Conservation (phyloP, 768 basidiomycete species). For the Lactifluus pinguis region DNA sequence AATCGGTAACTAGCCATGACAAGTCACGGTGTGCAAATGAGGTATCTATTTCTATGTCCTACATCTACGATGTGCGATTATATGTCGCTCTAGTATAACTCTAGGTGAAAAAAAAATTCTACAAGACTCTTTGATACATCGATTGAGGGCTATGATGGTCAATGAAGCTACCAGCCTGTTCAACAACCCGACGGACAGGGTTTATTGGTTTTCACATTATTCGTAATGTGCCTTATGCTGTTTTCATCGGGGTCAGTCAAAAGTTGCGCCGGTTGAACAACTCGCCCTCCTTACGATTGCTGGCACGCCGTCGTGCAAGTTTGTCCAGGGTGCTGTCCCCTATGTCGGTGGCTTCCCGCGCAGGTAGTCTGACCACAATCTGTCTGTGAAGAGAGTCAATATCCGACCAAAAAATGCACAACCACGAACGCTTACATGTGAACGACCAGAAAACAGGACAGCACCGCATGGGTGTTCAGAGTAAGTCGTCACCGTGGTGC, state of each 20-base stretch:
- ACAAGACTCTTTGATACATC: no score
- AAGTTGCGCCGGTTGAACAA: not conserved
- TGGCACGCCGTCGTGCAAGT: slow-evolving; percentile 9
- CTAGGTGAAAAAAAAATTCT: no score
- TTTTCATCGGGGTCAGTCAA: not conserved
- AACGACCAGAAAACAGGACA: slow-evolving; percentile 6
- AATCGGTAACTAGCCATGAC: no score
- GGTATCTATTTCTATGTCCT: no score
- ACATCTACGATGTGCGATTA: no score
- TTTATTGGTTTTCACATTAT: slow-evolving; percentile 4
- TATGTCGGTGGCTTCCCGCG: slow-evolving; percentile 7
- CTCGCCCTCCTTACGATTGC: slow-evolving; percentile 1
- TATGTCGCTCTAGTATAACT: no score
- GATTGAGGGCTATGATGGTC: no score
- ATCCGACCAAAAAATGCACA: not conserved
- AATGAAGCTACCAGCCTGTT: not conserved
- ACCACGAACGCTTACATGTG: not conserved
- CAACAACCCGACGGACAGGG: slow-evolving; percentile 11
- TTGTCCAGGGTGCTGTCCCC: slow-evolving; percentile 1
- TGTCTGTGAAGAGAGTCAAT: not conserved
- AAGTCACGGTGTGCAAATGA: no score
- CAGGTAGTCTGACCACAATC: slow-evolving; percentile 11
- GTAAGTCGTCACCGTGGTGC: slow-evolving; percentile 10
- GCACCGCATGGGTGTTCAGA: slow-evolving; percentile 10
- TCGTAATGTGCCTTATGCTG: not conserved